phyloP scores from a whole-genome alignment of 2,329 filamentous ascomycete species.

The Nothomitra cinnamomea region DNA sequence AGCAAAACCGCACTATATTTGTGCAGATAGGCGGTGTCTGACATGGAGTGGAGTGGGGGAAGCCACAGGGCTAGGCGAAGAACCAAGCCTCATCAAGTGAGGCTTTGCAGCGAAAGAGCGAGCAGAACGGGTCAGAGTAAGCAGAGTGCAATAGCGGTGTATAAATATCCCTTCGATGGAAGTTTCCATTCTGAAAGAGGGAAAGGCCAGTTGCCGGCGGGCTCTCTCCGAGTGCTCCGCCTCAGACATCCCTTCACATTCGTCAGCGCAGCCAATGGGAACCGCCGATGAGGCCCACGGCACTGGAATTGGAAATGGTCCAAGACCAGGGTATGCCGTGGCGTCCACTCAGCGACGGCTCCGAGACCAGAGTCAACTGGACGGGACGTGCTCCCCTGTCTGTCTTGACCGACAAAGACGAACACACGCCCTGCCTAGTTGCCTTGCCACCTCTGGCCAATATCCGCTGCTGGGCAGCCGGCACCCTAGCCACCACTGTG shows the following conservation, averaged over 20 bases:
- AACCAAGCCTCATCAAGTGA: neutral
- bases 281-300: too few relatives aligned
- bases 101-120: neutral
- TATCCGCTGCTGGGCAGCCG: too few relatives aligned
- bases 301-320: too few relatives aligned
- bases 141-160: neutral
- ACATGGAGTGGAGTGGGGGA: neutral
- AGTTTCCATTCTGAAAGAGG: neutral
- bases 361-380: too few relatives aligned
- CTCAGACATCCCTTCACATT: neutral
- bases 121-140: neutral
- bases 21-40: neutral
- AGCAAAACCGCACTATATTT: neutral
- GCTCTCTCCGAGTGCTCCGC: neutral
- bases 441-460: too few relatives aligned
- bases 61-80: neutral
- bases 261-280: too few relatives aligned
- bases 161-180: neutral
- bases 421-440: too few relatives aligned
- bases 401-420: too few relatives aligned
- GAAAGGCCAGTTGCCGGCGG: neutral
- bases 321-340: too few relatives aligned
- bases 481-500: too few relatives aligned
- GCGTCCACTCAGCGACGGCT: too few relatives aligned
- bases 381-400: too few relatives aligned